These are phyloP conservation scores for Aspergillus sp. DNA, from an alignment of 2,329 filamentous ascomycete species.

Conservation along the genomic window DNA sequence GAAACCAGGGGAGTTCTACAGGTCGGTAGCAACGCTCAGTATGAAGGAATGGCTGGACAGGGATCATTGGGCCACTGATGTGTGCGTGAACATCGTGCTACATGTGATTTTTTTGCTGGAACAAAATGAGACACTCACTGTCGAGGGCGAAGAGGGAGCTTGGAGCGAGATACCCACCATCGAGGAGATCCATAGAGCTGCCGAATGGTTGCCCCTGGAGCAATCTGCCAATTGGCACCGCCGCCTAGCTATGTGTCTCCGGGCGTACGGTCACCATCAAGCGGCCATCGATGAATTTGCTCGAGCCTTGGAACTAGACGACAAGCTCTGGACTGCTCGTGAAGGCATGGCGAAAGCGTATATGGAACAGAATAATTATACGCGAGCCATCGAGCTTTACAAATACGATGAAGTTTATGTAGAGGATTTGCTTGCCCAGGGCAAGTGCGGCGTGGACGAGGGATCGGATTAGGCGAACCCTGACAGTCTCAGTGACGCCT, in stretches of 20 bases:
- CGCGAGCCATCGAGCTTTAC: not conserved
- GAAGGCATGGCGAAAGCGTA: not conserved
- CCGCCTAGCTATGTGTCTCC: not conserved
- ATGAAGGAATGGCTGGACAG: constrained; percentile 1
- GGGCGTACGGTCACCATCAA: not conserved
- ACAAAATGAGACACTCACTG: too few species aligned
- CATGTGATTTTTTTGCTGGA: not conserved
- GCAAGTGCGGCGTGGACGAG: not conserved
- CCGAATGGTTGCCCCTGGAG: not conserved
- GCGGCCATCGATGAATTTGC: not conserved
- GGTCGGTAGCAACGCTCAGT: not conserved
- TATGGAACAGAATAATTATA: not conserved
- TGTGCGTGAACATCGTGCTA: not conserved
- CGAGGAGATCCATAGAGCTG: not conserved
- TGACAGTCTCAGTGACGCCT: not conserved
- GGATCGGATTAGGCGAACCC: not conserved
- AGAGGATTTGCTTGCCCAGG: not conserved
- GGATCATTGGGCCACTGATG: not conserved
- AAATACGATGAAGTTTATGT: not conserved
- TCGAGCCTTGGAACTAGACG: not conserved
- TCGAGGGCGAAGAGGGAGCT: too few species aligned
- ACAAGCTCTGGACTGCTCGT: not conserved
- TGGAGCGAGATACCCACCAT: not conserved
- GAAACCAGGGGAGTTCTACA: not conserved
- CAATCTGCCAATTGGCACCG: not conserved